These are phyloP conservation scores for Globisporangium cystogenes DNA, from an alignment of 352 stramenopile genomes.

Conservation along the genomic window DNA sequence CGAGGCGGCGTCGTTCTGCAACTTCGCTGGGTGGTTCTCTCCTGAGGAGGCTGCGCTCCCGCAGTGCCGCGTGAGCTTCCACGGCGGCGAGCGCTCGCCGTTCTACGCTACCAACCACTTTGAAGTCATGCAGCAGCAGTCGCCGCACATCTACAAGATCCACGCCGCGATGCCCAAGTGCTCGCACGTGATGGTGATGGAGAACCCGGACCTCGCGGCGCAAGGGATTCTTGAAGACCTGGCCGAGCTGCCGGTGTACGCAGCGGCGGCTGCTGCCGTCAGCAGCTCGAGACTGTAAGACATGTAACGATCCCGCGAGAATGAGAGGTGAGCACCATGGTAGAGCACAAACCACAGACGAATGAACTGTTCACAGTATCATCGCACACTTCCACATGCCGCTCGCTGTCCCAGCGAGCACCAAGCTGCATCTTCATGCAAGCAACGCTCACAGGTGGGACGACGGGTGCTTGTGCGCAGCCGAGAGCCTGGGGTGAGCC, in stretches of 20 bases:
- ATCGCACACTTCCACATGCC: background rate
- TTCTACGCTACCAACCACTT: slow-evolving; percentile 26
- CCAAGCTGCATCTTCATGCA: too few relatives aligned
- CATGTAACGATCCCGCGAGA: too few relatives aligned
- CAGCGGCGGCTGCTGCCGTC: background rate
- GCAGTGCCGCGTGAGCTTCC: slow-evolving; percentile 28
- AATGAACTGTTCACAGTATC: too few relatives aligned
- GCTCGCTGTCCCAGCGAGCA: background rate
- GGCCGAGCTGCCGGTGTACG: slow-evolving; percentile 9
- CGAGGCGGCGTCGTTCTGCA: slow-evolving; percentile 34
- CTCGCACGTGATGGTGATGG: slow-evolving; percentile 29
- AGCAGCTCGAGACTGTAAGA: slow-evolving; percentile 5
- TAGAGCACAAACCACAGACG: too few relatives aligned
- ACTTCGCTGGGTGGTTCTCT: slow-evolving; percentile 19
- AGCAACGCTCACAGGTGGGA: slow-evolving; percentile 5
- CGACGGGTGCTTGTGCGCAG: slow-evolving; percentile 16
- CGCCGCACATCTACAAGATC: slow-evolving; percentile 27
- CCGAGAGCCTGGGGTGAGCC: slow-evolving; percentile 13
- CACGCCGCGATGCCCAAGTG: slow-evolving; percentile 20
- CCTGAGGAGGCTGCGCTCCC: slow-evolving; percentile 22
- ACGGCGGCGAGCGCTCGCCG: slow-evolving; percentile 23
- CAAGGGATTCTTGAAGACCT: slow-evolving; percentile 27
- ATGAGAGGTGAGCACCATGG: background rate
- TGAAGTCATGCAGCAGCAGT: slow-evolving; percentile 12
- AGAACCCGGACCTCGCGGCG: slow-evolving; percentile 21